Percentiles rank a stretch among this genome's conserved stretches.
These are phyloP conservation scores for Mycena galopus DNA, from an alignment of 768 basidiomycete genomes.

Conservation along the genomic window DNA sequence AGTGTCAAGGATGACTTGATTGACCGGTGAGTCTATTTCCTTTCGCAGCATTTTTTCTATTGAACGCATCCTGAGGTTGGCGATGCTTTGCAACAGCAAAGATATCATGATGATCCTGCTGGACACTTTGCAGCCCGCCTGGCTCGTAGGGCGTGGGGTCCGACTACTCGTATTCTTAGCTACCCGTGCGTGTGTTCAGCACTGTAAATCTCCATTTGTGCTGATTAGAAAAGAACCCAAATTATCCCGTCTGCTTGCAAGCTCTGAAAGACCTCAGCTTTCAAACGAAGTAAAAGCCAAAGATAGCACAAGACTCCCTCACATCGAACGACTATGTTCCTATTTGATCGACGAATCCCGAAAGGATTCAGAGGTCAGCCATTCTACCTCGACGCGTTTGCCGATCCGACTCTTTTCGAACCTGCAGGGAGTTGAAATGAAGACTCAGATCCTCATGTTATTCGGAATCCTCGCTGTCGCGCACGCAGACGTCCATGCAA, in stretches of 20 bases:
- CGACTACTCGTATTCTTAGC: conserved; percentile 68
- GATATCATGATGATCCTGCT: conserved; percentile 64
- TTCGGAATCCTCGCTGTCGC: conserved; percentile 58
- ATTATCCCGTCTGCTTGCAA: conserved; percentile 59
- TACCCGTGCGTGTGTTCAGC: conserved; percentile 58
- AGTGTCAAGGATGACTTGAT: conserved; percentile 58
- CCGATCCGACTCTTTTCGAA: neutral
- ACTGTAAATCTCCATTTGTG: conserved; percentile 2
- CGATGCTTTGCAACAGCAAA: conserved; percentile 51
- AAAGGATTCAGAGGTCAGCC: conserved; percentile 55
- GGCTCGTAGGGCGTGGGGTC: conserved; percentile 62
- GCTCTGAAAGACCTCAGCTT: conserved; percentile 43
- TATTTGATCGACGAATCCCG: conserved; percentile 59
- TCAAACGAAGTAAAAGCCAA: conserved; percentile 37
- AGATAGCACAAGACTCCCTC: conserved; percentile 50
- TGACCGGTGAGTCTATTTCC: conserved; percentile 48
- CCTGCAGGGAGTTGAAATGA: conserved; percentile 39
- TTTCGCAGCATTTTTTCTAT: neutral
- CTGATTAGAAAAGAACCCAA: conserved; percentile 51
- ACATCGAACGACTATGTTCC: conserved; percentile 64
- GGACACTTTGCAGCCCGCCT: conserved; percentile 61
- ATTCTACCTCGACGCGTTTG: conserved; percentile 14
- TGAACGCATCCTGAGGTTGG: conserved; percentile 27
- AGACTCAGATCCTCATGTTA: conserved; percentile 54
- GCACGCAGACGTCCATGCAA: conserved; percentile 51